Conservation (phyloP, 106 monocot genomes). For the Allium sativum region DNA sequence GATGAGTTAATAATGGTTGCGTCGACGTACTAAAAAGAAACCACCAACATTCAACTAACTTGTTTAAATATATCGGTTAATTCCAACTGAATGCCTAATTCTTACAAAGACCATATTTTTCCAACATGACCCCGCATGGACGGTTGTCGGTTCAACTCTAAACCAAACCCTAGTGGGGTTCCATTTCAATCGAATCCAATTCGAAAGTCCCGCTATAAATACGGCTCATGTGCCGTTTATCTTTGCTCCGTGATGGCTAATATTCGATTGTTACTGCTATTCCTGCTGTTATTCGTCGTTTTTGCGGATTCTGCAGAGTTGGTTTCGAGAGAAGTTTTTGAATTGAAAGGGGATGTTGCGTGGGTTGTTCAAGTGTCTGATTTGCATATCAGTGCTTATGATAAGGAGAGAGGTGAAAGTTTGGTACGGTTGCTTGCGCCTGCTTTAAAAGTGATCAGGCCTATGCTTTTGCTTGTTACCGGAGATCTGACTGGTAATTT, state of each 20-base stretch:
- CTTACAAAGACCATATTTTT: no score
- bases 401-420: constrained; percentile 44
- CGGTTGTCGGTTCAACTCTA: no score
- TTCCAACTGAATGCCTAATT: no score
- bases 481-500: constrained; percentile 71
- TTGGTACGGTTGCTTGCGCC: constrained; percentile 36
- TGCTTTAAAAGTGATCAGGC: constrained; percentile 47
- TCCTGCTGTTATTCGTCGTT: background rate
- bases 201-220: background rate
- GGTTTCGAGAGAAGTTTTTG: constrained; percentile 50
- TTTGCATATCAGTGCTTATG: constrained; percentile 68
- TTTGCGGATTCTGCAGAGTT: background rate
- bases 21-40: no score
- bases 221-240: background rate
- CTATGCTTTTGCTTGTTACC: constrained; percentile 57
- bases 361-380: constrained; percentile 85
- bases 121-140: no score
- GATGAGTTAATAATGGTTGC: no score
- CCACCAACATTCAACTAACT: no score
- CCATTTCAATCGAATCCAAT: background rate
- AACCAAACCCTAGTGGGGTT: background rate
- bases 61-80: no score
- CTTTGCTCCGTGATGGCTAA: background rate
- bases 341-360: constrained; percentile 59
- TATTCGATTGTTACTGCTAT: no score